Conservation (phyloP, 306 rosid genomes). For the Trifolium fragiferum region DNA sequence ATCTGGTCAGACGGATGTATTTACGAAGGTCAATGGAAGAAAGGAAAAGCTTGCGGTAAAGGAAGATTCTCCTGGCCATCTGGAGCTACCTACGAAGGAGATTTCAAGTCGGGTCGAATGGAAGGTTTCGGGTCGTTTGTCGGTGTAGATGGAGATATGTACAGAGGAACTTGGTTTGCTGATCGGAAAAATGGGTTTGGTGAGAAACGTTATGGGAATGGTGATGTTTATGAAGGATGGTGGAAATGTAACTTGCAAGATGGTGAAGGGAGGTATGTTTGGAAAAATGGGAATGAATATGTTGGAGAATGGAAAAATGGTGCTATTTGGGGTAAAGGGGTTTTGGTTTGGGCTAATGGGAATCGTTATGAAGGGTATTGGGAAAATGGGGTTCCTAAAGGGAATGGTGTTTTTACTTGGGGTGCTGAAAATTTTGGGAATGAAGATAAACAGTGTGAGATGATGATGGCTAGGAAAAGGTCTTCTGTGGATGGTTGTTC, state of each 20-base stretch:
- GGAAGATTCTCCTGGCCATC: slow-evolving; percentile 66
- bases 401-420: slow-evolving; percentile 50
- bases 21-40: slow-evolving; percentile 59
- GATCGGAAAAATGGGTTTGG: slow-evolving; percentile 53
- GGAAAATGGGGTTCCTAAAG: slow-evolving; percentile 61
- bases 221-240: slow-evolving; percentile 53
- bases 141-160: slow-evolving; percentile 52
- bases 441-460: slow-evolving; percentile 25
- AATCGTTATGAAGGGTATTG: slow-evolving; percentile 53
- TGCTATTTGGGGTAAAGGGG: slow-evolving; percentile 55
- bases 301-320: slow-evolving; percentile 61
- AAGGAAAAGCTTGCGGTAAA: slow-evolving; percentile 51
- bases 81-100: slow-evolving; percentile 58
- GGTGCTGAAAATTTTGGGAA: slow-evolving; percentile 42
- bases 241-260: slow-evolving; percentile 59
- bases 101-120: slow-evolving; percentile 55
- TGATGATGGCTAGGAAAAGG: slow-evolving; percentile 35
- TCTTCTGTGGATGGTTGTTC: slow-evolving; percentile 54
- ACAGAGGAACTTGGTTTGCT: slow-evolving; percentile 48
- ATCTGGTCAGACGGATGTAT: slow-evolving; percentile 65
- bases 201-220: slow-evolving; percentile 52
- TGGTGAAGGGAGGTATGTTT: slow-evolving; percentile 58
- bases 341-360: slow-evolving; percentile 57
- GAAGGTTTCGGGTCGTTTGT: slow-evolving; percentile 54
- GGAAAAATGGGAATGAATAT: slow-evolving; percentile 67